Conservation (phyloP, 208 protist species). For the Trypanosoma lewisi region DNA sequence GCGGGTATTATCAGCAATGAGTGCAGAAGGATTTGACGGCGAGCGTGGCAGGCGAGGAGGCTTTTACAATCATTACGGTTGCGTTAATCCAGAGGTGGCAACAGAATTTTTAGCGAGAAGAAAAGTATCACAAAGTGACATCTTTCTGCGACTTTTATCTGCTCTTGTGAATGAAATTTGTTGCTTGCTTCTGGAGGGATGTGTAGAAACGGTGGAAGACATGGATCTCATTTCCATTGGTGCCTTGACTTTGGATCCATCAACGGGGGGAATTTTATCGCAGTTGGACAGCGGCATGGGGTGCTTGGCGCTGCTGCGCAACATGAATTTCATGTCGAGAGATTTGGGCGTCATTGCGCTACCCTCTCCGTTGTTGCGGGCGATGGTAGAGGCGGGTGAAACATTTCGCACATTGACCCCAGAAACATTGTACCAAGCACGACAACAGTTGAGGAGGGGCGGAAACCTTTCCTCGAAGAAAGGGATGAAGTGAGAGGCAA, state of each 20-base stretch:
- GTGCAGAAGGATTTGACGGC: constrained; percentile 10
- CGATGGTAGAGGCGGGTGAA: constrained; percentile 22
- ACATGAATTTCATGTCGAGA: constrained; percentile 22
- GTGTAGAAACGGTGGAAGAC: constrained; percentile 29
- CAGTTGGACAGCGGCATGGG: constrained; percentile 40
- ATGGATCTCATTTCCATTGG: constrained; percentile 56
- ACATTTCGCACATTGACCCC: constrained; percentile 24
- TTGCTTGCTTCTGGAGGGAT: constrained; percentile 32
- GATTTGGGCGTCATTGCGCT: background rate
- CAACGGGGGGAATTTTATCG: constrained; percentile 55
- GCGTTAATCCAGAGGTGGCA: background rate
- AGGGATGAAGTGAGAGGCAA: background rate
- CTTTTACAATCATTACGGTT: constrained; percentile 16
- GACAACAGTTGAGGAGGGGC: background rate
- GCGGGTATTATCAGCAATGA: constrained; percentile 19
- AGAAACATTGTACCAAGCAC: constrained; percentile 13
- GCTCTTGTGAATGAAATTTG: constrained; percentile 45
- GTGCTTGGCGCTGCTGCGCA: constrained; percentile 8
- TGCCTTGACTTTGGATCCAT: constrained; percentile 39
- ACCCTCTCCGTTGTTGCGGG: constrained; percentile 18
- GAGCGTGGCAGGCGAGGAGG: background rate
- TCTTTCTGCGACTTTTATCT: constrained; percentile 30
- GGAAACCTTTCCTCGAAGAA: constrained; percentile 1
- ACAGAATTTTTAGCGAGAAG: background rate
- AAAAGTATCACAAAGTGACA: constrained; percentile 9